A percentile compares a stretch with the other conserved stretches of the same genome.
Evolutionary conservation across 805 yeast genomes (phyloP).

Genomic region (Wickerhamomyces sydowiorum): DNA sequence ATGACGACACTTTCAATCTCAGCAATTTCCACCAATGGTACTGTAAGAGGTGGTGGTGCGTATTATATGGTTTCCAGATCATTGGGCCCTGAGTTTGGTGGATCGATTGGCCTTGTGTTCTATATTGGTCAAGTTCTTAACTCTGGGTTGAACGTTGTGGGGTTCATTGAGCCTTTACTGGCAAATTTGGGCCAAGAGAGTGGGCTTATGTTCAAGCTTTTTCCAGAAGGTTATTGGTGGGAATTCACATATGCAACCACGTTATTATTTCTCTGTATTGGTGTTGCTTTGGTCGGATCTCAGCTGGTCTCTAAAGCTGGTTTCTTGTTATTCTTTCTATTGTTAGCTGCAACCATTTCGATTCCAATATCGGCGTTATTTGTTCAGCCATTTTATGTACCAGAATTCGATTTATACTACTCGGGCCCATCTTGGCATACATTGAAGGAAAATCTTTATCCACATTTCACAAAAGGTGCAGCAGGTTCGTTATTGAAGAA

Average conservation of each 20-base stretch:
- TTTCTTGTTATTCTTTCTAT: slow-evolving; percentile 57
- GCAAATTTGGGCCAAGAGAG: slow-evolving; percentile 62
- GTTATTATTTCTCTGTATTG: slow-evolving; percentile 64
- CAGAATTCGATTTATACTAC: slow-evolving; percentile 46
- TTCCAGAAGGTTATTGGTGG: slow-evolving; percentile 71
- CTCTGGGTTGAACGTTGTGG: slow-evolving; percentile 89
- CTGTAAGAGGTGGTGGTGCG: slow-evolving; percentile 97
- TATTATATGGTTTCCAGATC: slow-evolving; percentile 95
- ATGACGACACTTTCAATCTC: slow-evolving; percentile 86
- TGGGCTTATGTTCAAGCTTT: slow-evolving; percentile 49
- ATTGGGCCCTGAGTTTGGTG: slow-evolving; percentile 97
- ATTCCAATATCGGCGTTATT: slow-evolving; percentile 75
- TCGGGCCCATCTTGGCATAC: slow-evolving; percentile 74
- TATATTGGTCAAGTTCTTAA: slow-evolving; percentile 92
- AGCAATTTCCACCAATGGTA: slow-evolving; percentile 96
- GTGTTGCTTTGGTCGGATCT: slow-evolving; percentile 76
- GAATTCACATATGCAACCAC: slow-evolving; percentile 67
- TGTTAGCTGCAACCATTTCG: slow-evolving; percentile 68
- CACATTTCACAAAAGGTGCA: slow-evolving; percentile 82
- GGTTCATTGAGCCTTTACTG: slow-evolving; percentile 86
- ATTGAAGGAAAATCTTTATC: slow-evolving; percentile 59
- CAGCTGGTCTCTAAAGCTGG: slow-evolving; percentile 80
- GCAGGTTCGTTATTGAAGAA: slow-evolving; percentile 71
- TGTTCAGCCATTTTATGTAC: slow-evolving; percentile 53
- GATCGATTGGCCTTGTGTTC: slow-evolving; percentile 92